Conservation (phyloP, 2,329 filamentous ascomycete species). For the Laburnicola sp. region DNA sequence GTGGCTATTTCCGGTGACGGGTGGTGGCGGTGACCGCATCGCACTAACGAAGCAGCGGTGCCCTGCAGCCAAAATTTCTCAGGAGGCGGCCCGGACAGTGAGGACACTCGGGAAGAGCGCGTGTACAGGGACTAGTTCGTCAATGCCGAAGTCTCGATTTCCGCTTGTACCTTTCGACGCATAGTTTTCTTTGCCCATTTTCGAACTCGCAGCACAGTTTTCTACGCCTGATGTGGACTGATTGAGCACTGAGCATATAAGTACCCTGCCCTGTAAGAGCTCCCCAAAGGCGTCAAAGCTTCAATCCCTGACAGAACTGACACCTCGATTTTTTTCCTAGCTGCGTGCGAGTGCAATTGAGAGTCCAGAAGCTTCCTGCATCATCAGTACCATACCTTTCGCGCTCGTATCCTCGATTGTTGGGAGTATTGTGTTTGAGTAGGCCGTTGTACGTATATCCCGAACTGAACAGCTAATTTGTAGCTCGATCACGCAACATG, state of each 20-base stretch:
- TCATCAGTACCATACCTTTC: not conserved
- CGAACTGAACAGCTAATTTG: conserved; percentile 1
- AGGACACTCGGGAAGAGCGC: not conserved
- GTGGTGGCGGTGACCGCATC: conserved; percentile 18
- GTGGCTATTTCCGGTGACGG: conserved; percentile 6
- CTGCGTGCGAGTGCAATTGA: not conserved
- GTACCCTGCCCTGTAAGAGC: conserved; percentile 13
- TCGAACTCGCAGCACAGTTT: conserved; percentile 11
- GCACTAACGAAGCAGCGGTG: not conserved
- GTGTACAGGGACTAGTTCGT: conserved; percentile 1
- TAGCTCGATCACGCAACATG: conserved; percentile 11
- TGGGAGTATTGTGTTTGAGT: not conserved
- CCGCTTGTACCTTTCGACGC: not conserved
- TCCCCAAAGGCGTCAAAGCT: conserved; percentile 3
- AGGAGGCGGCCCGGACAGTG: not conserved
- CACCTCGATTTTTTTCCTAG: not conserved
- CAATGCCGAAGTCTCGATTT: not conserved
- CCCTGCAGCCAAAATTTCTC: not conserved
- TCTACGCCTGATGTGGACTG: conserved; percentile 3
- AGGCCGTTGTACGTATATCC: conserved; percentile 5
- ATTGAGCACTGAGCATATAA: conserved; percentile 7
- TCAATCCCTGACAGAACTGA: not conserved
- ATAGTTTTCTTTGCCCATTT: not conserved
- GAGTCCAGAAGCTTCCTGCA: not conserved
- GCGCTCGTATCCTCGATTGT: not conserved